These are phyloP conservation scores for Cyberlindnera xishuangbannaensis DNA, from an alignment of 805 yeast genomes.

Conservation along the genomic window DNA sequence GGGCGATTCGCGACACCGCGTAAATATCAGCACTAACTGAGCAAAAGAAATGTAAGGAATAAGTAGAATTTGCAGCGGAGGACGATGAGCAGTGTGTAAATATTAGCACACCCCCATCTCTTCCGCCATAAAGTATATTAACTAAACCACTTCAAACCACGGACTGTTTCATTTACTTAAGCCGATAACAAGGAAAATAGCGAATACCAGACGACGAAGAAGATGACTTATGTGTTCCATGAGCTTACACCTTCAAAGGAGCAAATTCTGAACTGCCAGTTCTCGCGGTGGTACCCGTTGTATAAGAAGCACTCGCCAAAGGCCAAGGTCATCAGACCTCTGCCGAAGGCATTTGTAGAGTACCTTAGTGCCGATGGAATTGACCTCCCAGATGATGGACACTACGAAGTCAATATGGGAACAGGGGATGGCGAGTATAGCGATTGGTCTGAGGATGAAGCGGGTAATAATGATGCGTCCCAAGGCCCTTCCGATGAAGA, in stretches of 20 bases:
- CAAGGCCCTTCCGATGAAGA: no score
- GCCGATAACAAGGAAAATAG: no score
- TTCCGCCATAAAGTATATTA: no score
- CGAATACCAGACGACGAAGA: no score
- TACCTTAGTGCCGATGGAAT: slow-evolving; percentile 68
- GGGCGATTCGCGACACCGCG: no score
- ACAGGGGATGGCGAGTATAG: slow-evolving; percentile 63
- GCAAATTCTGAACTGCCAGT: slow-evolving; percentile 47
- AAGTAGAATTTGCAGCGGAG: no score
- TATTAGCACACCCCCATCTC: no score
- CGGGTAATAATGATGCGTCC: slow-evolving; percentile 5
- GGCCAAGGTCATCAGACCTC: slow-evolving; percentile 46
- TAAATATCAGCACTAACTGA: slow-evolving; percentile 1
- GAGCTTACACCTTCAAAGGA: slow-evolving; percentile 26
- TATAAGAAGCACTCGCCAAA: slow-evolving; percentile 46
- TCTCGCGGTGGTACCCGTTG: slow-evolving; percentile 53
- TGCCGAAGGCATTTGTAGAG: slow-evolving; percentile 52
- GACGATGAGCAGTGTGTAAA: no score
- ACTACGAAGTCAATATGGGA: slow-evolving; percentile 30
- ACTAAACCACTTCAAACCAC: no score
- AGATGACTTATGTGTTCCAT: slow-evolving; percentile 14
- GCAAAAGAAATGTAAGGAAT: no score
- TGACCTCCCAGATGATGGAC: slow-evolving; percentile 44
- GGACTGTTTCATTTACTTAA: no score
- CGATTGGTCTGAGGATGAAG: slow-evolving; percentile 55